These are phyloP conservation scores for Hortiboletus flavorubellus DNA, from an alignment of 768 basidiomycete genomes.

Conservation along the genomic window DNA sequence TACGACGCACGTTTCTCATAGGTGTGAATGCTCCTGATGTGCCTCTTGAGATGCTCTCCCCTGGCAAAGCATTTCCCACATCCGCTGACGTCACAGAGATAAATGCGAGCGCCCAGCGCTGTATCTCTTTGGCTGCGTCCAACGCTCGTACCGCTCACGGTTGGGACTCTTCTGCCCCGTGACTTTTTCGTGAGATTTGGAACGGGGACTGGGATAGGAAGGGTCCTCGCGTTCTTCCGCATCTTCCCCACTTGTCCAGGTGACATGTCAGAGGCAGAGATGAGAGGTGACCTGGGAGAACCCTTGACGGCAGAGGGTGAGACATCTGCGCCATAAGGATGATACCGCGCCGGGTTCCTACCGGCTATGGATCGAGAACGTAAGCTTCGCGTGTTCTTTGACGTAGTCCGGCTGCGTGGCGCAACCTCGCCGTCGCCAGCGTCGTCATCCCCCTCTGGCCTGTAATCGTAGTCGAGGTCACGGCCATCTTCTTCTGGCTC, in stretches of 20 bases:
- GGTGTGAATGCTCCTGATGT: slow-evolving; percentile 85
- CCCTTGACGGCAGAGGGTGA: slow-evolving; percentile 30
- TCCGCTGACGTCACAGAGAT: slow-evolving; percentile 73
- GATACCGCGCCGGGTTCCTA: slow-evolving; percentile 32
- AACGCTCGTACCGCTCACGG: slow-evolving; percentile 35
- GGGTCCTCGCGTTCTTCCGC: slow-evolving; percentile 37
- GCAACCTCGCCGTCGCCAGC: slow-evolving; percentile 34
- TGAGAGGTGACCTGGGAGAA: slow-evolving; percentile 31
- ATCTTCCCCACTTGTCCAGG: slow-evolving; percentile 26
- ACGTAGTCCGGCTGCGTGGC: slow-evolving; percentile 31
- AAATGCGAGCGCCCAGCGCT: slow-evolving; percentile 47
- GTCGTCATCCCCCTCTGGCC: slow-evolving; percentile 30
- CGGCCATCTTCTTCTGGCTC: slow-evolving; percentile 21
- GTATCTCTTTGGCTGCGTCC: slow-evolving; percentile 34
- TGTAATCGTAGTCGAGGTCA: slow-evolving; percentile 31
- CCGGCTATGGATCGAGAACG: slow-evolving; percentile 34
- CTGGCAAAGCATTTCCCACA: slow-evolving; percentile 88
- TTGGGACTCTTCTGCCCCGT: slow-evolving; percentile 64
- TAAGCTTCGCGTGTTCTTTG: slow-evolving; percentile 37
- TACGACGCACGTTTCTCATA: slow-evolving; percentile 79
- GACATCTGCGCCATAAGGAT: slow-evolving; percentile 29
- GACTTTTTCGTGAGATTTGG: slow-evolving; percentile 71
- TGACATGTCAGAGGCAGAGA: slow-evolving; percentile 29
- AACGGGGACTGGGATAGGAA: slow-evolving; percentile 58
- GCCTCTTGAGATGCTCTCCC: slow-evolving; percentile 87